Evolutionary conservation across 495 filamentous ascomycete genomes (phyloP).

Genomic region (Arthonia radiata): DNA sequence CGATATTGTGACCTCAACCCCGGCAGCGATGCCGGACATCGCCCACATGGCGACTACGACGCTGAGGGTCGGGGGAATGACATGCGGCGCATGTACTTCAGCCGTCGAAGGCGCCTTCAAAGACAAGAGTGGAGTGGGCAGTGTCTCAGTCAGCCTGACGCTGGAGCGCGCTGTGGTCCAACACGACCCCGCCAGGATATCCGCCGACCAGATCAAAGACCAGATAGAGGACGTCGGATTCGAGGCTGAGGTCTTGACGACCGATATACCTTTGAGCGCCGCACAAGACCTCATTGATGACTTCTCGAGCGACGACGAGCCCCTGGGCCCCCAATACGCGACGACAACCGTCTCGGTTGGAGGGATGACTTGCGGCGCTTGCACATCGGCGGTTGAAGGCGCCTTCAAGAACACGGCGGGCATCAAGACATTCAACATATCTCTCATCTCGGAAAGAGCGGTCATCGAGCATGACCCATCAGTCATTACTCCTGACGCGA

Average conservation of each 20-base stretch:
- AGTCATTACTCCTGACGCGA: conserved; percentile 34
- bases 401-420: conserved; percentile 34
- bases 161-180: conserved; percentile 79
- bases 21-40: no score
- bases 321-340: conserved; percentile 13
- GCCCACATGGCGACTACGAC: conserved; percentile 73
- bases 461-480: conserved; percentile 20
- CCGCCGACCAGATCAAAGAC: conserved; percentile 49
- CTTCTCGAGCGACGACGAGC: conserved; percentile 8
- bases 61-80: conserved; percentile 77
- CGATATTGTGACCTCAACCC: no score
- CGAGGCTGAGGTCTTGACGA: conserved; percentile 72
- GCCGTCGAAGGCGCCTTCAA: conserved; percentile 70
- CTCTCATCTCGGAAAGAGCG: conserved; percentile 32
- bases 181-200: conserved; percentile 55
- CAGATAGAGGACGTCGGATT: conserved; percentile 89
- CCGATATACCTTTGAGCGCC: conserved; percentile 29
- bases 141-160: conserved; percentile 70
- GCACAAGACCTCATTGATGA: conserved; percentile 8
- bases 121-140: conserved; percentile 49
- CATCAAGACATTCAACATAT: conserved; percentile 17
- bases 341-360: conserved; percentile 74
- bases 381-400: conserved; percentile 70
- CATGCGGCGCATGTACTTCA: conserved; percentile 76
- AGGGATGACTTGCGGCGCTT: conserved; percentile 94